Conservation (phyloP, 2,329 filamentous ascomycete genomes). For the Xylariaceae sp. region DNA sequence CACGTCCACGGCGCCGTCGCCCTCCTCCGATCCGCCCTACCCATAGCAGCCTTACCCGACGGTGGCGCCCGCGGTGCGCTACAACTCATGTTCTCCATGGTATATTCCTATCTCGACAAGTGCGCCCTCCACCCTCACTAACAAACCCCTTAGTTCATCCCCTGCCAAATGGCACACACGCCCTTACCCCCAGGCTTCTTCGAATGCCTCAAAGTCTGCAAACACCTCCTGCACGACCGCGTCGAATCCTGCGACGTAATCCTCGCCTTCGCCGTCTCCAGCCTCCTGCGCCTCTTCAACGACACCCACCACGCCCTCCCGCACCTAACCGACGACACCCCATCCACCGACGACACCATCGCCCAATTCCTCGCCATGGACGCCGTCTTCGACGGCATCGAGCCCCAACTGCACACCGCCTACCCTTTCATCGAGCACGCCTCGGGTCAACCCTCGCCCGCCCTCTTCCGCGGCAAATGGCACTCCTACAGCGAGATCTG, state of each 20-base stretch:
- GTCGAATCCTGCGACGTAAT: conserved; percentile 38
- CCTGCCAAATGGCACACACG: conserved; percentile 38
- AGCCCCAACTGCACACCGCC: conserved; percentile 30
- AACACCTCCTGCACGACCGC: conserved; percentile 30
- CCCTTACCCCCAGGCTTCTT: conserved; percentile 39
- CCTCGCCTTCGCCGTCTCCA: conserved; percentile 38
- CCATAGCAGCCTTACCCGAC: conserved; percentile 34
- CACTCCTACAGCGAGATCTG: conserved; percentile 52
- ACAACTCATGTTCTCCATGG: conserved; percentile 53
- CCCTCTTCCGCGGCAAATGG: conserved; percentile 48
- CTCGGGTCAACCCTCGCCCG: conserved; percentile 35
- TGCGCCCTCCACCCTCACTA: neutral
- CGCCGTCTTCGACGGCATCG: conserved; percentile 37
- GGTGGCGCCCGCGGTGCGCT: conserved; percentile 48
- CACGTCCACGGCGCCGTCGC: conserved; percentile 57
- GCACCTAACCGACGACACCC: conserved; percentile 33
- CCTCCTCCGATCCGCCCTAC: conserved; percentile 46
- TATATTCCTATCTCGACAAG: conserved; percentile 28
- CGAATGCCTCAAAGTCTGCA: conserved; percentile 40
- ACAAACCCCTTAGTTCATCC: conserved; percentile 39
- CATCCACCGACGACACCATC: conserved; percentile 34
- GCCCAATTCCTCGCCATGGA: conserved; percentile 39
- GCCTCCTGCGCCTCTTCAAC: conserved; percentile 38
- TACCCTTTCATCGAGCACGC: conserved; percentile 37
- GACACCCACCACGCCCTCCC: conserved; percentile 33